Conservation (phyloP, 148 eudicot genomes). For the Diospyros kaki region DNA sequence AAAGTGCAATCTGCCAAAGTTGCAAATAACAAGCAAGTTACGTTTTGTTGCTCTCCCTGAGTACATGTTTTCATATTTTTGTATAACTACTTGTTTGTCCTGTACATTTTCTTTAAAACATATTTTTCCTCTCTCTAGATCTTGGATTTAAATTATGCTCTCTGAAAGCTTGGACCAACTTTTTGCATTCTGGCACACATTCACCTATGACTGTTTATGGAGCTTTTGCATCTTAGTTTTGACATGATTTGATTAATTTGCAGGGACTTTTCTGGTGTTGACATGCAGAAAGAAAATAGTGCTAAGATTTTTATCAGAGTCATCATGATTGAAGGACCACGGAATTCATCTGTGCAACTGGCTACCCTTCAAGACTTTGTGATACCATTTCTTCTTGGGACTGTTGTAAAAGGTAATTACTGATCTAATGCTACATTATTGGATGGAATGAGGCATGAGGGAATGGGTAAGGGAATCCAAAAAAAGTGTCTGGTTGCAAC, state of each 20-base stretch:
- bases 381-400: conserved; percentile 58
- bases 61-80: background rate
- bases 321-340: conserved; percentile 35
- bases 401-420: conserved; percentile 62
- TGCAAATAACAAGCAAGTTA: conserved; percentile 62
- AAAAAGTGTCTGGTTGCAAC: too few relatives aligned
- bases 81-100: background rate
- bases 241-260: conserved; percentile 17
- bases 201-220: background rate
- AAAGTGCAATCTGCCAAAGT: conserved; percentile 36
- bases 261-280: conserved; percentile 48
- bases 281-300: conserved; percentile 19
- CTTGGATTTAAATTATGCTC: background rate
- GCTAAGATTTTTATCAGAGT: conserved; percentile 52
- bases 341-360: conserved; percentile 29
- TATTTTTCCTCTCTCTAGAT: background rate
- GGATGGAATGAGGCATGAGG: too few relatives aligned
- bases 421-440: too few relatives aligned
- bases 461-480: too few relatives aligned
- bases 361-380: conserved; percentile 50
- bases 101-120: background rate
- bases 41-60: conserved; percentile 3
- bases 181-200: too few relatives aligned
- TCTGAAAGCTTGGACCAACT: background rate
- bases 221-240: conserved; percentile 3